Conservation (phyloP, 192 early-diverging fungal species). For the Phlyctochytrium planicorne region DNA sequence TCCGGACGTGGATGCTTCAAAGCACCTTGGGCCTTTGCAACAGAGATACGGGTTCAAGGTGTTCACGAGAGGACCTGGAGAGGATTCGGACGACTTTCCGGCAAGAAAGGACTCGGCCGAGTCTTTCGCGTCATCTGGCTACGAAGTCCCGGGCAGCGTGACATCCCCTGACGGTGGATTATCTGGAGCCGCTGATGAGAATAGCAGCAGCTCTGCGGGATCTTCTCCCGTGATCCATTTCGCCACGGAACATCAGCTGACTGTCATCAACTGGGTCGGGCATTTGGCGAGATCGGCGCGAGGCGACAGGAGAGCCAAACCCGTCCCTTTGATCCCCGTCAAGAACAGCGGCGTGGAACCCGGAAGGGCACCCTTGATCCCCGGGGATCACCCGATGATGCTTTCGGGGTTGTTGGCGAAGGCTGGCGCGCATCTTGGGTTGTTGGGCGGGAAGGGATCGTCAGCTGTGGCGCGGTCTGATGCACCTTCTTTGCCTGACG, state of each 20-base stretch:
- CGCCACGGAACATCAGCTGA: conserved; percentile 1
- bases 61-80: not conserved
- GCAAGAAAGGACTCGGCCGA: no score
- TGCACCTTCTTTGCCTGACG: no score
- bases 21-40: not conserved
- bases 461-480: no score
- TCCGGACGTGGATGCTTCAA: not conserved
- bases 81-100: no score
- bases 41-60: conserved; percentile 3
- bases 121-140: no score
- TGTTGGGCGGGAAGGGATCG: no score
- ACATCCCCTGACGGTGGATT: no score
- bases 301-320: not conserved
- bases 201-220: not conserved
- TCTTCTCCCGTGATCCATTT: not conserved
- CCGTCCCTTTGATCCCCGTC: not conserved
- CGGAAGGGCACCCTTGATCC: not conserved
- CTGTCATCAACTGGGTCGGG: not conserved
- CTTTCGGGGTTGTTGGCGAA: no score
- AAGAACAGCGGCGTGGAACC: not conserved
- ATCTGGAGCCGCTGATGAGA: no score
- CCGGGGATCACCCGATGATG: no score
- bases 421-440: no score
- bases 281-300: not conserved
- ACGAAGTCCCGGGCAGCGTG: no score